Evolutionary conservation across 805 yeast genomes (phyloP).

Genomic region (Wickerhamiella lipophila): DNA sequence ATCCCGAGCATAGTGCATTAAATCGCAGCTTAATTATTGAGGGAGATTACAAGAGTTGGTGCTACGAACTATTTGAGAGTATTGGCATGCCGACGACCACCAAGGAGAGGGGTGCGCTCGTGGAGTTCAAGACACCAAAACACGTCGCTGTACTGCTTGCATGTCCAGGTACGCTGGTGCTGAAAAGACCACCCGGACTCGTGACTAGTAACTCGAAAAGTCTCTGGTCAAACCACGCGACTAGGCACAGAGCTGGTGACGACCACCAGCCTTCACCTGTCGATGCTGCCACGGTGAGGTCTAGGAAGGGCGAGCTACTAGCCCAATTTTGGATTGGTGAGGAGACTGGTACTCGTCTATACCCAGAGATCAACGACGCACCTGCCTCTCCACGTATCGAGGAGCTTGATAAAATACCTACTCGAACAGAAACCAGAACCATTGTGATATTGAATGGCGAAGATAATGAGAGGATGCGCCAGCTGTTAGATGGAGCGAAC

Average conservation of each 20-base stretch:
- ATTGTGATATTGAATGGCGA: neutral
- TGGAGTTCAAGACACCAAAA: constrained; percentile 5
- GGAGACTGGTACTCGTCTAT: neutral
- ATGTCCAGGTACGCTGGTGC: constrained; percentile 8
- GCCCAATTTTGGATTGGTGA: neutral
- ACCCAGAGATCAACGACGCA: neutral
- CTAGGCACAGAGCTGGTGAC: neutral
- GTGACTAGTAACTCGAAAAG: constrained; percentile 1
- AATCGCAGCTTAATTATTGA: constrained; percentile 6
- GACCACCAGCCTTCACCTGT: no score
- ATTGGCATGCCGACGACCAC: neutral
- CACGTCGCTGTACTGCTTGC: constrained; percentile 13
- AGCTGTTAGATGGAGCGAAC: neutral
- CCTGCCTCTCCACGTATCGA: constrained; percentile 8
- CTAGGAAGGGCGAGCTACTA: neutral
- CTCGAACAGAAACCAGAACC: neutral
- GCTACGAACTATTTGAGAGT: neutral
- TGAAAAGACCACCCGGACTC: constrained; percentile 13
- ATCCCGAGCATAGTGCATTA: neutral
- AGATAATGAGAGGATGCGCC: neutral
- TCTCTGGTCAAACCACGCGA: neutral
- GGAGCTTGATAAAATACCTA: neutral
- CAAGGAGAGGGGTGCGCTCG: neutral
- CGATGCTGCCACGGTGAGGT: neutral
- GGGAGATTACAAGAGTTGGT: neutral